Conservation (phyloP, 1,284 basidiomycete genomes). For the Cerrena zonata region DNA sequence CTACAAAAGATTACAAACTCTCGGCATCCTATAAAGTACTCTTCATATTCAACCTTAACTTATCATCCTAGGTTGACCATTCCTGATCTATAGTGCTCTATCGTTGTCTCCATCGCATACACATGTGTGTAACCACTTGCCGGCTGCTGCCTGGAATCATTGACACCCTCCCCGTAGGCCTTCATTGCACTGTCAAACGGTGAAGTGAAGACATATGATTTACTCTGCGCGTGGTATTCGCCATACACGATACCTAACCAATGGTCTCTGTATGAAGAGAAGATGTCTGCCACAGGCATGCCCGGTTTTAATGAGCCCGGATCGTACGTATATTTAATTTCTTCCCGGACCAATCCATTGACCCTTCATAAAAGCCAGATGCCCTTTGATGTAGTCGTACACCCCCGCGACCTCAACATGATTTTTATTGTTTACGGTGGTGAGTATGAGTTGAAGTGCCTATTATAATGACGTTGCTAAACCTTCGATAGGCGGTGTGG, state of each 20-base stretch:
- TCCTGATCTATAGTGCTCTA: conserved; percentile 40
- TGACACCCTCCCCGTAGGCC: conserved; percentile 33
- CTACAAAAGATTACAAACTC: conserved; percentile 48
- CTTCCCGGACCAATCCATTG: neutral
- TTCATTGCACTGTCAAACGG: conserved; percentile 57
- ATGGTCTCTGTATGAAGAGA: conserved; percentile 73
- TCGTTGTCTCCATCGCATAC: conserved; percentile 69
- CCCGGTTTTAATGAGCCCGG: conserved; percentile 36
- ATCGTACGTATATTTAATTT: conserved; percentile 31
- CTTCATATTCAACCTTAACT: neutral
- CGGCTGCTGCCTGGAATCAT: neutral
- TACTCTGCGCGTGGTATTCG: conserved; percentile 60
- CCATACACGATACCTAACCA: conserved; percentile 65
- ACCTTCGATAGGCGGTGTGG: conserved; percentile 54
- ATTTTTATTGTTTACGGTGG: conserved; percentile 81
- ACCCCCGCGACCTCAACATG: conserved; percentile 78
- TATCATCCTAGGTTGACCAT: conserved; percentile 10
- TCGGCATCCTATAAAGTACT: conserved; percentile 43
- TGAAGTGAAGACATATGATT: conserved; percentile 64
- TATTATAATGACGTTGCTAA: neutral
- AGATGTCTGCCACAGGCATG: conserved; percentile 53
- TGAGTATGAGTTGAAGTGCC: conserved; percentile 22
- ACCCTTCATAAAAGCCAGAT: conserved; percentile 30
- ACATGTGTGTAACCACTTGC: conserved; percentile 51
- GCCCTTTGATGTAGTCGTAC: conserved; percentile 58